These are phyloP conservation scores for Tolypocladium album DNA, from an alignment of 2,329 filamentous ascomycete species.

Conservation along the genomic window DNA sequence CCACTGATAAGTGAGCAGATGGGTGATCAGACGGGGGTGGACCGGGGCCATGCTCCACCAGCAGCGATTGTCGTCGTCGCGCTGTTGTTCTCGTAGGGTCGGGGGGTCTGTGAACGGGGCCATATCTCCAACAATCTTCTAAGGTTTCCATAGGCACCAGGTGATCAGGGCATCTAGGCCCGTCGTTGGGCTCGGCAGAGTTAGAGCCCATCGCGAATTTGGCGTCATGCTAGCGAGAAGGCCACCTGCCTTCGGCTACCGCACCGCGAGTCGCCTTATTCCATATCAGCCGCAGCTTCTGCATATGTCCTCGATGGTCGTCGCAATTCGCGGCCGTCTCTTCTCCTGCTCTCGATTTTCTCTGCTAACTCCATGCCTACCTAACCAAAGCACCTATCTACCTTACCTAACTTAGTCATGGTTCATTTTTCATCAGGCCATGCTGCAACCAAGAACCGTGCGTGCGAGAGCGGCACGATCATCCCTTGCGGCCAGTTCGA, in stretches of 20 bases:
- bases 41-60: background rate
- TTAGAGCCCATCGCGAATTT: background rate
- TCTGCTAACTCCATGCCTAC: background rate
- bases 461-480: background rate
- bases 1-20: too few relatives aligned
- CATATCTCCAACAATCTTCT: background rate
- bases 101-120: background rate
- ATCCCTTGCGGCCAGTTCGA: background rate
- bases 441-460: background rate
- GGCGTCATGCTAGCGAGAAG: background rate
- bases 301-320: background rate
- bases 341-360: background rate
- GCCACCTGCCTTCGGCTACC: background rate
- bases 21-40: background rate
- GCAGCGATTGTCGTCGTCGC: background rate
- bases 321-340: background rate
- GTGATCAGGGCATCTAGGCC: background rate
- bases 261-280: background rate
- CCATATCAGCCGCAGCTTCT: background rate
- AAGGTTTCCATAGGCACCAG: background rate
- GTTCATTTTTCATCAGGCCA: background rate
- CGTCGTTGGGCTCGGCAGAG: background rate
- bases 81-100: background rate
- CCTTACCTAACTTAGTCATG: too few relatives aligned
- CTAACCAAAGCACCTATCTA: too few relatives aligned